Conservation (phyloP, 257 asterid genomes). For the Petunia secreta region DNA sequence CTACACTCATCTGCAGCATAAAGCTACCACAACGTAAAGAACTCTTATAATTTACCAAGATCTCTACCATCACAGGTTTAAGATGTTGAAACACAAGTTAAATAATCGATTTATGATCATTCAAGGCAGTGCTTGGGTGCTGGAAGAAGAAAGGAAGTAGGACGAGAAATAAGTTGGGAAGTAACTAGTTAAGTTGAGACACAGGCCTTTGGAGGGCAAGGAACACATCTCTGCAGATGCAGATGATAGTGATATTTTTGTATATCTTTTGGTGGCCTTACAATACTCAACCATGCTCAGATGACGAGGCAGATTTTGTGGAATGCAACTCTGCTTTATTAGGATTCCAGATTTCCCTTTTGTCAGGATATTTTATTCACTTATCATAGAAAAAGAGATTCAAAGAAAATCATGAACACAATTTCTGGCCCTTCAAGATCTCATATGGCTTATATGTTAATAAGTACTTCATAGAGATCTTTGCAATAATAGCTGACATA, state of each 20-base stretch:
- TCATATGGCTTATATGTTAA: slow-evolving; percentile 11
- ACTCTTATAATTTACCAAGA: slow-evolving; percentile 19
- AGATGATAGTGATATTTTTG: not conserved
- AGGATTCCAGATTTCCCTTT: not conserved
- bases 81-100: not conserved
- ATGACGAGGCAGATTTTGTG: not conserved
- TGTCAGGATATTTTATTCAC: not conserved
- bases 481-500: slow-evolving; percentile 13
- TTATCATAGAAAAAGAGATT: not conserved
- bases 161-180: slow-evolving; percentile 4
- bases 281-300: not conserved
- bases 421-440: slow-evolving; percentile 18
- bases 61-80: not conserved
- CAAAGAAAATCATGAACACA: slow-evolving; percentile 6
- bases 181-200: not conserved
- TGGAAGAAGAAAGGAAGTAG: slow-evolving; percentile 18
- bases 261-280: not conserved
- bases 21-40: slow-evolving; percentile 14
- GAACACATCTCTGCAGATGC: slow-evolving; percentile 11
- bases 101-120: slow-evolving; percentile 1
- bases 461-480: not conserved
- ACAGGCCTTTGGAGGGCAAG: not conserved
- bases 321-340: not conserved
- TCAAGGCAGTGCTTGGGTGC: not conserved
- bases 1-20: slow-evolving; percentile 13